Conservation (phyloP, 2,329 filamentous ascomycete species). For the Trichoderma harzianum region DNA sequence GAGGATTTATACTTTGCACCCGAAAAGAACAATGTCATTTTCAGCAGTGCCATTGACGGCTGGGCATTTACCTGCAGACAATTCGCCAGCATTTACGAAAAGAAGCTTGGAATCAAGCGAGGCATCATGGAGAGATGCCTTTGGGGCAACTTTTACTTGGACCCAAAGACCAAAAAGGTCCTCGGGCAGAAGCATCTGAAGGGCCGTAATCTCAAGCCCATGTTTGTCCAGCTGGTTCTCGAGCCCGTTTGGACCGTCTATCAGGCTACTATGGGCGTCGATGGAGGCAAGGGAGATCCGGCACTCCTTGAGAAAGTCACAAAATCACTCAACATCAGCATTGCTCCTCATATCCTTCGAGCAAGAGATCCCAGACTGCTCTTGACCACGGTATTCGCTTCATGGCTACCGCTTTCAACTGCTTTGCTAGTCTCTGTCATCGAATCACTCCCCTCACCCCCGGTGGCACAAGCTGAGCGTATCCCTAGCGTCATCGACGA, state of each 20-base stretch:
- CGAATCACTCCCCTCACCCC: slow-evolving; percentile 85
- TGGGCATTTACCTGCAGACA: slow-evolving; percentile 98
- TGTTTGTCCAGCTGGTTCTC: slow-evolving; percentile 95
- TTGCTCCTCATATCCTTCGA: slow-evolving; percentile 79
- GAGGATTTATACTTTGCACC: slow-evolving; percentile 98
- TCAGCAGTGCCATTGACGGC: slow-evolving; percentile 95
- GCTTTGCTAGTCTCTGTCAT: slow-evolving; percentile 90
- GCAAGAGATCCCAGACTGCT: slow-evolving; percentile 81
- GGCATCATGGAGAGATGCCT: slow-evolving; percentile 85
- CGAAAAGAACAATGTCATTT: slow-evolving; percentile 98
- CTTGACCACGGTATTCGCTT: slow-evolving; percentile 79
- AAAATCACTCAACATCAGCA: slow-evolving; percentile 79
- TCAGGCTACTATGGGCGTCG: slow-evolving; percentile 79
- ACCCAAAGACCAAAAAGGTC: slow-evolving; percentile 94
- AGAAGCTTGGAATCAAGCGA: slow-evolving; percentile 93
- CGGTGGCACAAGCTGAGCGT: slow-evolving; percentile 71
- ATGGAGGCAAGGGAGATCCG: slow-evolving; percentile 78
- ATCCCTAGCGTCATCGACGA: slow-evolving; percentile 74
- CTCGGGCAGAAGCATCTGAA: slow-evolving; percentile 89
- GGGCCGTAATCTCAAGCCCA: slow-evolving; percentile 84
- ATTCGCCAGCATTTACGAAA: slow-evolving; percentile 90
- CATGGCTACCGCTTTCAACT: slow-evolving; percentile 90
- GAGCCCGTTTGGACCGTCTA: slow-evolving; percentile 97
- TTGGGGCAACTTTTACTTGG: slow-evolving; percentile 95
- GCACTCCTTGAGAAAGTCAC: slow-evolving; percentile 87